A percentile compares a stretch with the other conserved stretches of the same genome.
These are phyloP conservation scores for Strobilomyces echinocephalus DNA, from an alignment of 768 basidiomycete species.

Conservation along the genomic window DNA sequence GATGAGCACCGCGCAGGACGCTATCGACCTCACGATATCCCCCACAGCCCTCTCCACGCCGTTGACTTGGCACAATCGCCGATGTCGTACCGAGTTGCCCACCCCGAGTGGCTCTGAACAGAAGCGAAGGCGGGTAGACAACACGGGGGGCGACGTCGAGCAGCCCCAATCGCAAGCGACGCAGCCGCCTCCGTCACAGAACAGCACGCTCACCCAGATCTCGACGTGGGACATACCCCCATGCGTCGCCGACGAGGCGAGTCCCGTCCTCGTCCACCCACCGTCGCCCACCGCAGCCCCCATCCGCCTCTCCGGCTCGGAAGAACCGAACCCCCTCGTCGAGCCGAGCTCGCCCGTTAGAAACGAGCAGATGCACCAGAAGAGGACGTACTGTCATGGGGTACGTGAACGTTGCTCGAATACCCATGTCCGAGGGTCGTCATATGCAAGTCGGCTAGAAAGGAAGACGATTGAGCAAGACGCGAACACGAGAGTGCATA, in stretches of 20 bases:
- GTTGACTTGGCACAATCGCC: not conserved
- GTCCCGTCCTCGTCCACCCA: too few relatives aligned
- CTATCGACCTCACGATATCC: constrained; percentile 8
- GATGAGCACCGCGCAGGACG: constrained; percentile 15
- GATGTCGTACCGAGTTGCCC: constrained; percentile 1
- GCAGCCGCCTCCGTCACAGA: not conserved
- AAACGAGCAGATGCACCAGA: not conserved
- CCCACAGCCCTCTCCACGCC: not conserved
- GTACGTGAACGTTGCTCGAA: too few relatives aligned
- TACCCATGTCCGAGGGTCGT: too few relatives aligned
- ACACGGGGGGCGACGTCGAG: too few relatives aligned
- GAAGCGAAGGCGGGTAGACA: constrained; percentile 17
- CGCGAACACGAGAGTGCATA: too few relatives aligned
- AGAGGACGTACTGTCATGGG: too few relatives aligned
- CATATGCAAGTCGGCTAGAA: too few relatives aligned
- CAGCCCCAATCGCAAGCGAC: not conserved
- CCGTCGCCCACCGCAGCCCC: not conserved
- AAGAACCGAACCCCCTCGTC: not conserved
- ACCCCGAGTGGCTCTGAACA: constrained; percentile 7
- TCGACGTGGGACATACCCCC: constrained; percentile 22
- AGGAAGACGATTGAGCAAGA: too few relatives aligned
- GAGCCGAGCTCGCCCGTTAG: not conserved
- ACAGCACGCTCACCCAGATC: constrained; percentile 5
- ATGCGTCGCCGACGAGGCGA: constrained; percentile 1
- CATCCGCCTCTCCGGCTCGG: constrained; percentile 5